Evolutionary conservation across 805 yeast genomes (phyloP).

Genomic region (Hyphopichia homilentoma): DNA sequence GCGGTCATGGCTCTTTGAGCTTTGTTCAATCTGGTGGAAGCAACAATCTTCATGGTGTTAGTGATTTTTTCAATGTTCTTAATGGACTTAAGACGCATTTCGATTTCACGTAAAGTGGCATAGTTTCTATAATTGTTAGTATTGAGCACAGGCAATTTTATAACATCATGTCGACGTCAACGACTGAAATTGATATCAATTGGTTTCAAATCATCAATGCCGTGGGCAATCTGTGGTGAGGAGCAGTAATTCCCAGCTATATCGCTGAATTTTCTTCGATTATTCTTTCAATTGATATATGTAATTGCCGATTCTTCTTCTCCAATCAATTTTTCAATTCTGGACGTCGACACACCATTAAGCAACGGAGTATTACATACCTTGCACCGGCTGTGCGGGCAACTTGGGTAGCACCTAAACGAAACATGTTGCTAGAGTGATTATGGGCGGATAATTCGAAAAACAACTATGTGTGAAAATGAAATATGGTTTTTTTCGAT

Average conservation of each 20-base stretch:
- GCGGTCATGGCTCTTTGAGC: constrained; percentile 94
- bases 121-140: constrained; percentile 62
- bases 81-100: constrained; percentile 95
- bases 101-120: constrained; percentile 98
- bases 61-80: constrained; percentile 99
- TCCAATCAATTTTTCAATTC: constrained; percentile 1
- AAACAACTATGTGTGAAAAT: no score
- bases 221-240: no score
- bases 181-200: neutral
- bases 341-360: no score
- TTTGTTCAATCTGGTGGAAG: constrained; percentile 91
- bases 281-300: no score
- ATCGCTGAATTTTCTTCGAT: neutral
- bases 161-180: no score
- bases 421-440: constrained; percentile 55
- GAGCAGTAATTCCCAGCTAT: no score
- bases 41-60: constrained; percentile 99
- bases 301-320: no score
- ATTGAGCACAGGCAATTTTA: no score
- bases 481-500: no score
- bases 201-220: constrained; percentile 1
- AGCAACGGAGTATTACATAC: constrained; percentile 41
- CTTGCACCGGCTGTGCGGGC: constrained; percentile 50
- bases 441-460: no score
- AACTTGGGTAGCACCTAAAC: constrained; percentile 49